Percentiles rank a stretch among this genome's conserved stretches.
Conservation (phyloP, 208 protist genomes). For the Hexamita inflata region DNA sequence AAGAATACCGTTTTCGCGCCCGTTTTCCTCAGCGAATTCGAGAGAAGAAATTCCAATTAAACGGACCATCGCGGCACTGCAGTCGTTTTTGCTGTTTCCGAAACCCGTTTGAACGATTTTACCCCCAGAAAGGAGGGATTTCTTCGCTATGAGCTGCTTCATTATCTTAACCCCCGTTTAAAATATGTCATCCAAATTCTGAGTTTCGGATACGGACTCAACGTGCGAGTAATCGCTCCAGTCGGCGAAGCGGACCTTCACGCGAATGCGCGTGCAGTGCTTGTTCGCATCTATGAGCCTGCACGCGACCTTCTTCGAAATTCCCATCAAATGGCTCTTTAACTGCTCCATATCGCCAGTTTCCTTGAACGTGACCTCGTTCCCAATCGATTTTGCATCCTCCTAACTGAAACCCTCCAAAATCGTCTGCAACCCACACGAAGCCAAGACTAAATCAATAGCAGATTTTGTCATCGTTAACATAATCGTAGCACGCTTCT, state of each 20-base stretch:
- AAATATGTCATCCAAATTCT: too few species aligned
- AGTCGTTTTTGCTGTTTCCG: too few species aligned
- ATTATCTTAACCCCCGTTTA: too few species aligned
- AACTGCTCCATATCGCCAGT: not conserved
- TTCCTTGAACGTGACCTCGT: not conserved
- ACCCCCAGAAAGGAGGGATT: too few species aligned
- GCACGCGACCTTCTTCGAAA: not conserved
- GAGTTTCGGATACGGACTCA: too few species aligned
- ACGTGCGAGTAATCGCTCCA: not conserved
- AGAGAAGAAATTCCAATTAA: too few species aligned
- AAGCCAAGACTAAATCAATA: not conserved
- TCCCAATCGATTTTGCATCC: not conserved
- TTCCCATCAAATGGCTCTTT: not conserved
- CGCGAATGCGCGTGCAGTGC: not conserved
- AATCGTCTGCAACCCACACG: not conserved
- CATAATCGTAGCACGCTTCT: not conserved
- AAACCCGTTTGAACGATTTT: too few species aligned
- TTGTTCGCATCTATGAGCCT: not conserved
- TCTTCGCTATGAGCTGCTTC: too few species aligned
- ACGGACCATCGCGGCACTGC: too few species aligned
- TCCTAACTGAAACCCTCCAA: not conserved
- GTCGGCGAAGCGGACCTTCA: constrained; percentile 19
- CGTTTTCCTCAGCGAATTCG: too few species aligned
- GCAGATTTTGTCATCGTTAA: not conserved
- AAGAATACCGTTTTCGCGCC: too few species aligned